phyloP scores from a whole-genome alignment of 306 rosid genomes.

The Sphenostylis stenocarpa region DNA sequence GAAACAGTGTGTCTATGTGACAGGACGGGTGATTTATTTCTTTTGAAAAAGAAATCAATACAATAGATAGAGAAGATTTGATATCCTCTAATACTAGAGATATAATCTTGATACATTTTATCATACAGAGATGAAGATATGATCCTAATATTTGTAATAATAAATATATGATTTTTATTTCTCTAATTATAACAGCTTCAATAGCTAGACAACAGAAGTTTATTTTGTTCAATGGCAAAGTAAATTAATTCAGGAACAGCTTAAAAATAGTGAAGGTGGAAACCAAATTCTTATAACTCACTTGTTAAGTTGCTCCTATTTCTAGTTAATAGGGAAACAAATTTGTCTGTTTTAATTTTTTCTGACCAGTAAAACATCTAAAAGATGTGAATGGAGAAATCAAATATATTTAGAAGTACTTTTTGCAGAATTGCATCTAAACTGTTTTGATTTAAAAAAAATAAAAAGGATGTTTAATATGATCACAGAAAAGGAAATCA shows the following conservation, averaged over 20 bases:
- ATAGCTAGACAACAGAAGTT: constrained; percentile 25
- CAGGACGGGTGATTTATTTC: too few species aligned
- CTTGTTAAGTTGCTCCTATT: constrained; percentile 9
- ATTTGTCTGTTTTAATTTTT: not conserved
- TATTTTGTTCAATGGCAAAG: constrained; percentile 10
- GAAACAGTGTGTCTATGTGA: too few species aligned
- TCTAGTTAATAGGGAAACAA: not conserved
- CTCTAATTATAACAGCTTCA: too few species aligned
- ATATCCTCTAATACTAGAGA: too few species aligned
- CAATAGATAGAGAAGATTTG: too few species aligned
- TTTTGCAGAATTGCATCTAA: not conserved
- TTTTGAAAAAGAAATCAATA: too few species aligned
- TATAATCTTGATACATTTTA: too few species aligned
- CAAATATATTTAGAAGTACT: not conserved
- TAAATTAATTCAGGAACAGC: constrained; percentile 18
- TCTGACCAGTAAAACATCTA: constrained; percentile 1
- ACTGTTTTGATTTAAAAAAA: not conserved
- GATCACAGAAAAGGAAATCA: not conserved
- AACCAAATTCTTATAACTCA: constrained; percentile 1
- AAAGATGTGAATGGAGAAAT: not conserved
- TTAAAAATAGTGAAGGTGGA: constrained; percentile 22
- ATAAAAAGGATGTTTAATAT: not conserved
- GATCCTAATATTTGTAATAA: too few species aligned
- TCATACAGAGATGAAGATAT: too few species aligned
- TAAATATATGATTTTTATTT: too few species aligned